These are phyloP conservation scores for Mucor saturninus DNA, from an alignment of 371 early-diverging fungal species.

Conservation along the genomic window DNA sequence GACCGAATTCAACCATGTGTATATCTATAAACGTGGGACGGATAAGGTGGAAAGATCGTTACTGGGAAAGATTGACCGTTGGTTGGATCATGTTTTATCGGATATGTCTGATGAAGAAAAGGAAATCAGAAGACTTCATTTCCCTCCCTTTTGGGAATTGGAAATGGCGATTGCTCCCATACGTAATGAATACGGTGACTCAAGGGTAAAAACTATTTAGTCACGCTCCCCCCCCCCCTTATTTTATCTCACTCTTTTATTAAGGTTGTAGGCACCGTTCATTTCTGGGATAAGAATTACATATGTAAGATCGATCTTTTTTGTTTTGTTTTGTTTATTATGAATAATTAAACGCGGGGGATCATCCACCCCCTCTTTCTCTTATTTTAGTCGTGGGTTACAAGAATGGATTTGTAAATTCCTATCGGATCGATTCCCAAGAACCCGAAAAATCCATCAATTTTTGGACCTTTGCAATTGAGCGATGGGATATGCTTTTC, in stretches of 20 bases:
- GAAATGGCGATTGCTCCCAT: conserved; percentile 24
- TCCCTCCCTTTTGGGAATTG: conserved; percentile 25
- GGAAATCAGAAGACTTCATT: conserved; percentile 4
- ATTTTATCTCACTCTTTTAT: background rate
- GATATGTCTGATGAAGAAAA: conserved; percentile 22
- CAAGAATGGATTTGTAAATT: conserved; percentile 31
- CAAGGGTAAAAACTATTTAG: conserved; percentile 10
- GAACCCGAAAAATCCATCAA: conserved; percentile 29
- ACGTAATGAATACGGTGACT: conserved; percentile 12
- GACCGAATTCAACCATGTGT: conserved; percentile 40
- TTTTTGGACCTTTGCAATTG: conserved; percentile 33
- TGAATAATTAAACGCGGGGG: background rate
- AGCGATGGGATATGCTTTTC: conserved; percentile 43
- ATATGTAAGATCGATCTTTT: conserved; percentile 15
- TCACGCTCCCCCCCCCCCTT: no score
- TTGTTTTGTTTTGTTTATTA: background rate
- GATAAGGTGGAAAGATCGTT: background rate
- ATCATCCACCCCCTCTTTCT: background rate
- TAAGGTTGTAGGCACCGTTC: conserved; percentile 22
- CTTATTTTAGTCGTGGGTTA: conserved; percentile 29
- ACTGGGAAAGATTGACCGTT: conserved; percentile 5
- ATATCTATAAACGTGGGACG: conserved; percentile 31
- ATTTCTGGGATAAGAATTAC: conserved; percentile 21
- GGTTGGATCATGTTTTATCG: conserved; percentile 19
- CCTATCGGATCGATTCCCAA: conserved; percentile 30